These are phyloP conservation scores for Boletellus emodensis DNA, from an alignment of 768 basidiomycete genomes.

Conservation along the genomic window DNA sequence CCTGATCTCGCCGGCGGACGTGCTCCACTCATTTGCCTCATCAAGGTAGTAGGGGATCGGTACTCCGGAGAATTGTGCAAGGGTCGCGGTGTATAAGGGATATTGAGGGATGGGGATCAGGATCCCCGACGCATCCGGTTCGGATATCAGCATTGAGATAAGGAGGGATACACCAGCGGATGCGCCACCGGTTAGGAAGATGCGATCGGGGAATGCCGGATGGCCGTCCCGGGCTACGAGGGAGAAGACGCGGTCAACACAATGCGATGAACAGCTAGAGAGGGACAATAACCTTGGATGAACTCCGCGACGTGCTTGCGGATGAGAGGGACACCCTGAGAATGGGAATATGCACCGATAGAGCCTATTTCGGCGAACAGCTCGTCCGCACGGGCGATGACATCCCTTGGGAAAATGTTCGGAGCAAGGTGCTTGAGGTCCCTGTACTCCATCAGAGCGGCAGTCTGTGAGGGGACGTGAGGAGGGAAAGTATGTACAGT, in stretches of 20 bases:
- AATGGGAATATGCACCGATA: constrained; percentile 93
- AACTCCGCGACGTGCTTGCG: constrained; percentile 86
- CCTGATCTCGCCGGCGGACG: constrained; percentile 64
- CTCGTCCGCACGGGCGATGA: constrained; percentile 75
- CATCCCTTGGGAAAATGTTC: constrained; percentile 80
- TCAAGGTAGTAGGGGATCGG: constrained; percentile 87
- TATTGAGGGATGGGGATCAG: constrained; percentile 98
- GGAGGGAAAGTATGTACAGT: not conserved
- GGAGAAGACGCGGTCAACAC: constrained; percentile 3
- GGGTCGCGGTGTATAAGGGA: constrained; percentile 92
- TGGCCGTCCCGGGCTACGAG: constrained; percentile 81
- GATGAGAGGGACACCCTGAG: constrained; percentile 87
- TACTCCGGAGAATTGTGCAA: constrained; percentile 79
- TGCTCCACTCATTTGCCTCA: constrained; percentile 79
- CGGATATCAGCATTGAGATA: constrained; percentile 72
- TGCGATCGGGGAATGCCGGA: constrained; percentile 74
- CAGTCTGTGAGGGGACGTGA: constrained; percentile 50
- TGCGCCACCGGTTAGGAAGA: constrained; percentile 94
- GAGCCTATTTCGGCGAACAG: constrained; percentile 85
- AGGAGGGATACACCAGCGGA: constrained; percentile 90
- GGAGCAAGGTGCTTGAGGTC: constrained; percentile 73
- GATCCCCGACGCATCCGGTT: constrained; percentile 60
- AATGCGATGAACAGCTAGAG: not conserved
- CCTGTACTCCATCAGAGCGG: constrained; percentile 90
- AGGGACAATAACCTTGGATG: constrained; percentile 61